phyloP scores from a whole-genome alignment of 345 rosid genomes.

The Raphanus sativus region DNA sequence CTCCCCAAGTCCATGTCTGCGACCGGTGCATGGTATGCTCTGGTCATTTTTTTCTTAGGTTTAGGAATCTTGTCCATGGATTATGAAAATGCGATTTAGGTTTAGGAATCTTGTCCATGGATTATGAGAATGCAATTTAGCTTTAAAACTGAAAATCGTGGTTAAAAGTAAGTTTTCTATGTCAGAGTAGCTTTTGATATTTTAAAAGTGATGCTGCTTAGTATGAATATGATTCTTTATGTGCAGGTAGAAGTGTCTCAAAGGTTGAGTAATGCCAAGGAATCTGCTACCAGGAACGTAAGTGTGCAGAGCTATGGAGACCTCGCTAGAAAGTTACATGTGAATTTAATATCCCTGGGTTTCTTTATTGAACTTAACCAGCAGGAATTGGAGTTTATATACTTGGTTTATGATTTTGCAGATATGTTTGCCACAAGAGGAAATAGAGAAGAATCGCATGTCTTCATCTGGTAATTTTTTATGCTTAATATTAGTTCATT shows the following conservation, averaged over 20 bases:
- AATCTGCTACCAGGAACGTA: slow-evolving; percentile 62
- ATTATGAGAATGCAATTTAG: too few species aligned
- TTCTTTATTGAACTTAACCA: background rate
- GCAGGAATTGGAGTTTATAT: background rate
- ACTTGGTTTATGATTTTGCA: slow-evolving; percentile 14
- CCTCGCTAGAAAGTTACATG: slow-evolving; percentile 96
- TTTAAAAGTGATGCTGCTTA: background rate
- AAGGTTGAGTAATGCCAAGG: slow-evolving; percentile 83
- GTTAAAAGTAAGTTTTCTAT: background rate
- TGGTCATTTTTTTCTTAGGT: slow-evolving; percentile 2
- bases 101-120: background rate
- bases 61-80: background rate
- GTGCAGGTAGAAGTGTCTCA: slow-evolving; percentile 89
- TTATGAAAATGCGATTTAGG: too few species aligned
- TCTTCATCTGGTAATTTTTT: slow-evolving; percentile 55
- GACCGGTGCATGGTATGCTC: slow-evolving; percentile 82
- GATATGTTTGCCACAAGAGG: slow-evolving; percentile 66
- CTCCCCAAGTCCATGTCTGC: slow-evolving; percentile 92
- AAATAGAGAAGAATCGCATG: slow-evolving; percentile 86
- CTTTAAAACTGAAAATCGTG: too few species aligned
- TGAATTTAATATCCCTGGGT: slow-evolving; percentile 14
- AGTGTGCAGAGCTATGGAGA: slow-evolving; percentile 83
- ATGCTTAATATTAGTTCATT: background rate
- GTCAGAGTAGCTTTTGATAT: background rate
- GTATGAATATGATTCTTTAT: background rate